Evolutionary conservation across 179 eudicot genomes (phyloP).

Genomic region (Sideroxylon spinosum): DNA sequence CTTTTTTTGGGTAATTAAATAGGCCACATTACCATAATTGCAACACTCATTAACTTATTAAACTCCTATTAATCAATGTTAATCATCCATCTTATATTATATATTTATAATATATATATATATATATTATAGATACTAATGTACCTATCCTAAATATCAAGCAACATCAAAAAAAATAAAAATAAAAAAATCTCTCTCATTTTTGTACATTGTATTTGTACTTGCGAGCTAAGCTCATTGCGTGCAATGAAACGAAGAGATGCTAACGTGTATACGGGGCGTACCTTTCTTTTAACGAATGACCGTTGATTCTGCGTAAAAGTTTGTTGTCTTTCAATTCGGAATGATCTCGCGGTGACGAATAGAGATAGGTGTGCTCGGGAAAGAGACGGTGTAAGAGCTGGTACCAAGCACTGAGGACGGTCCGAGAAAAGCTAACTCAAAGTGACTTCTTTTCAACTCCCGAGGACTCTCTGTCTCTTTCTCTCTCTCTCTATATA

Average conservation of each 20-base stretch:
- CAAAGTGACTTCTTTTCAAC: constrained; percentile 31
- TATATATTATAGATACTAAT: no score
- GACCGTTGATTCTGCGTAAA: not conserved
- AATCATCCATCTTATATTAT: no score
- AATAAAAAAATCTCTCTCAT: not conserved
- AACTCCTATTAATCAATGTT: not conserved
- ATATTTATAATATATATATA: no score
- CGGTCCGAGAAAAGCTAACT: constrained; percentile 30
- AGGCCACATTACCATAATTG: not conserved
- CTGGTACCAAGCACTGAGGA: not conserved
- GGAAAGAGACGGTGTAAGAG: not conserved
- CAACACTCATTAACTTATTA: constrained; percentile 4
- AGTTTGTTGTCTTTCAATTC: not conserved
- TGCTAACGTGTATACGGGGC: not conserved
- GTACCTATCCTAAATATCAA: no score
- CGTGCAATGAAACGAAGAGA: not conserved
- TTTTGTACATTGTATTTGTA: constrained; percentile 1
- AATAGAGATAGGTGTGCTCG: not conserved
- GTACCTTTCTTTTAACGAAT: not conserved
- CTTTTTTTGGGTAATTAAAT: no score
- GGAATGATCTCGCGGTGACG: not conserved
- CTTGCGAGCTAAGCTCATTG: constrained; percentile 10
- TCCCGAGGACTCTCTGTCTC: constrained; percentile 22
- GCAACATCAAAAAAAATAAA: no score
- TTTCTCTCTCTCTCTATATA: constrained; percentile 15